These are phyloP conservation scores for Persicaria maculosa DNA, from an alignment of 148 eudicot species.

Conservation along the genomic window DNA sequence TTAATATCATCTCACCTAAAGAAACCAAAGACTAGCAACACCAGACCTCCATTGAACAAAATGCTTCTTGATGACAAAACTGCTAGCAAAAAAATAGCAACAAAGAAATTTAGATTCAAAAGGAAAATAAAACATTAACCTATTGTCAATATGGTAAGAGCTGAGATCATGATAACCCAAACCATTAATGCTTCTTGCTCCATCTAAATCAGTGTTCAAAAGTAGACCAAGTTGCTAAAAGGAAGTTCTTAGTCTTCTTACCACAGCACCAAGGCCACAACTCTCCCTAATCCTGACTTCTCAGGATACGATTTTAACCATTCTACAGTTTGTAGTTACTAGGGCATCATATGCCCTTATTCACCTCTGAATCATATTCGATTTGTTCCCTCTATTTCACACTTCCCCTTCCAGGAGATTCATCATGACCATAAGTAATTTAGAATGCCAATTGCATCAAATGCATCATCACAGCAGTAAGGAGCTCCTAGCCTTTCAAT, in stretches of 20 bases:
- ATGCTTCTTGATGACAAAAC: constrained; percentile 33
- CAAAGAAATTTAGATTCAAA: background rate
- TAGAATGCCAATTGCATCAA: background rate
- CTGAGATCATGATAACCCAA: background rate
- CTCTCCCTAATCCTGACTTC: too few relatives aligned
- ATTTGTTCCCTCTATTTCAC: background rate
- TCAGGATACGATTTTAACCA: too few relatives aligned
- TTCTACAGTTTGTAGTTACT: too few relatives aligned
- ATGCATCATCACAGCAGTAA: background rate
- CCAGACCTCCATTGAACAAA: constrained; percentile 39
- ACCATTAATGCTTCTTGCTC: background rate
- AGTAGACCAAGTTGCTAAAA: background rate
- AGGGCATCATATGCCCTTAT: background rate
- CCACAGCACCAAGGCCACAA: too few relatives aligned
- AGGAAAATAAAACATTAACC: constrained; percentile 8
- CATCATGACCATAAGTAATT: background rate
- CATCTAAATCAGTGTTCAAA: background rate
- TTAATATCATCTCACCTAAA: constrained; percentile 34
- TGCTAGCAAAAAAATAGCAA: constrained; percentile 27
- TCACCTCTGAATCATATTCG: background rate
- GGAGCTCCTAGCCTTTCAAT: background rate
- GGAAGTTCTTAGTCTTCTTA: background rate
- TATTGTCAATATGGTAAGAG: background rate
- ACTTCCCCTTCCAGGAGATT: background rate
- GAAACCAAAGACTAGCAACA: constrained; percentile 42